Evolutionary conservation across 306 rosid genomes (phyloP).

Genomic region (Hylodesmum podocarpum): DNA sequence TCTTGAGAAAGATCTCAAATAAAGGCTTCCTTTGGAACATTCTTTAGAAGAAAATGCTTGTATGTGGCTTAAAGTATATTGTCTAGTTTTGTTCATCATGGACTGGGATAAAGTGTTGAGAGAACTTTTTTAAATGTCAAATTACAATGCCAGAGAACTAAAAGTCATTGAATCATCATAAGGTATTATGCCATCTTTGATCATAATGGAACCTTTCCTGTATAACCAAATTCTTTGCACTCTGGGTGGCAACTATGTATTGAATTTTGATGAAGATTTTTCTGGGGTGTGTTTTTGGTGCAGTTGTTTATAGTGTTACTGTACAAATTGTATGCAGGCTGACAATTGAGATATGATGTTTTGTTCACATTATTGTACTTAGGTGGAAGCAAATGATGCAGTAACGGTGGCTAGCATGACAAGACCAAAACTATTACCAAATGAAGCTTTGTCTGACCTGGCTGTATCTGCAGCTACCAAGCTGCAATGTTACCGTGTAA

Average conservation of each 20-base stretch:
- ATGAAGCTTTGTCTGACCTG: constrained; percentile 81
- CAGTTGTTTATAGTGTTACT: constrained; percentile 13
- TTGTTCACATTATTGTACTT: constrained; percentile 20
- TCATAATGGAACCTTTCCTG: neutral
- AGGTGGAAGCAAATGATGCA: constrained; percentile 95
- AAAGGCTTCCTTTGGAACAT: constrained; percentile 10
- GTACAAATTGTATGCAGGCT: neutral
- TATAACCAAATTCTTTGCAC: neutral
- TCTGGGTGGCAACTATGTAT: neutral
- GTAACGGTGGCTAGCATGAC: constrained; percentile 90
- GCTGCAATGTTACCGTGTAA: constrained; percentile 85
- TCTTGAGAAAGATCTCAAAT: neutral
- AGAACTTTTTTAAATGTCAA: constrained; percentile 16
- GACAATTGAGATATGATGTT: constrained; percentile 1
- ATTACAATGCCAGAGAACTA: constrained; percentile 7
- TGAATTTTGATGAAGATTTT: neutral
- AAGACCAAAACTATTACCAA: constrained; percentile 73
- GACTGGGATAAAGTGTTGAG: neutral
- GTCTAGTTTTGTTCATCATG: neutral
- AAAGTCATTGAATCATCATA: neutral
- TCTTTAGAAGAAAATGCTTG: neutral
- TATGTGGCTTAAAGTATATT: neutral
- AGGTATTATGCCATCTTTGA: neutral
- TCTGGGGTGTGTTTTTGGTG: neutral
- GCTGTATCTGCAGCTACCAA: constrained; percentile 89